Evolutionary conservation across 805 yeast species (phyloP), one percentile per base, ranked within the genome.

Genomic region (Candida ulmi): DNA sequence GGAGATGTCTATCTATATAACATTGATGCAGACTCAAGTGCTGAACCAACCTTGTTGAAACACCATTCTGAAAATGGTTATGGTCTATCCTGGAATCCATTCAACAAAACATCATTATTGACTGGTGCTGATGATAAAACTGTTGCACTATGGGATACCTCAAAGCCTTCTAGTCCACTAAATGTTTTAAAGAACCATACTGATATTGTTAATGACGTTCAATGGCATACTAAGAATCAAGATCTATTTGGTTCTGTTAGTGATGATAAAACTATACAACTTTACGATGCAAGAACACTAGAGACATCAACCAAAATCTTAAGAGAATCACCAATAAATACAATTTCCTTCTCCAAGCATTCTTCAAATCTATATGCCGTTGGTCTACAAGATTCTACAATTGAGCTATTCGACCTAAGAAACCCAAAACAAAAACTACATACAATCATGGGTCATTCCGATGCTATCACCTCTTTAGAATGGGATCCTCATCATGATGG

Each of bases 401-500:
- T 83, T 29, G 76, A 75, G 40, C 57, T 85, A n/a, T 72, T 80
- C 44, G 93, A 85, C 53, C 51, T 76, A 27, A 69, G 93, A 52
- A 66, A 67, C 33, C 51, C 75, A 1, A 45, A 54, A 4, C 62
- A 65, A 5, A 63, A 70, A 18, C 65, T 85, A 11, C 93, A 85
- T 56, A 71, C 82, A 4, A 81, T 85, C 79, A 70, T 80, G 75
- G 93, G 93, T 1, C 96, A 88, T 51, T 78, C 82, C 4, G 86
- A 75, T 25, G 62, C 83, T 1, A 76, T 88, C 28, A 83, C 90
- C 1, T 65, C 78, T 32, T 57, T 88, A 41, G 88, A 85, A 52
- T 88, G 90, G 72, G 81, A 84, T 35, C 88, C 90, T 1, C 79
- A 74, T 48, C 66, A 71, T 37, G 95, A 87, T 50, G 91, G 91